A percentile compares a stretch with the other conserved stretches of the same genome.
These are phyloP conservation scores for Trametes sanguinea DNA, from an alignment of 768 basidiomycete species.

Conservation along the genomic window DNA sequence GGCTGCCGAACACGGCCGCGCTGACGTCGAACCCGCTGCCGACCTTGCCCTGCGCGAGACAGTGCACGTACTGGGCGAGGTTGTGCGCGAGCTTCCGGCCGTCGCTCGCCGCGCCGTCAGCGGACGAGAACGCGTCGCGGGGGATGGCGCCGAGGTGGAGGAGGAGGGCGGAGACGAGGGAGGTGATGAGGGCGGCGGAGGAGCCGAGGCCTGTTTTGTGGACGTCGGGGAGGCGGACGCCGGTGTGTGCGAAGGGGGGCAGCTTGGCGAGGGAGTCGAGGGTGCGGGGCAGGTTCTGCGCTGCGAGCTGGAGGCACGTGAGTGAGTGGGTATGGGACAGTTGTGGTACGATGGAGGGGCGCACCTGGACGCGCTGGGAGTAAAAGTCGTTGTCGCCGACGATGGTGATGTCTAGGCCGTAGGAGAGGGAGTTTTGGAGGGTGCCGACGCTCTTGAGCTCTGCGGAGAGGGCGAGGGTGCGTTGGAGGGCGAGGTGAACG, in stretches of 20 bases:
- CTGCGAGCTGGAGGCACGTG: constrained; percentile 53
- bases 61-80: constrained; percentile 92
- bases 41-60: constrained; percentile 96
- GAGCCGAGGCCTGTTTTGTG: constrained; percentile 99
- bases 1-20: constrained; percentile 92
- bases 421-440: constrained; percentile 45
- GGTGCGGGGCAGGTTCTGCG: constrained; percentile 60
- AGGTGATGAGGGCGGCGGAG: constrained; percentile 95
- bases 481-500: constrained; percentile 85
- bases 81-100: constrained; percentile 80
- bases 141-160: constrained; percentile 71
- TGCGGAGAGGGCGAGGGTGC: constrained; percentile 65
- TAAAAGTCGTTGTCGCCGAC: constrained; percentile 98
- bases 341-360: neutral
- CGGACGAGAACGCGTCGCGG: constrained; percentile 42
- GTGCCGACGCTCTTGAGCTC: constrained; percentile 54
- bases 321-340: neutral
- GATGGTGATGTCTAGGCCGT: constrained; percentile 76
- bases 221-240: constrained; percentile 72
- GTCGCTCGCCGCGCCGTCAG: constrained; percentile 37
- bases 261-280: constrained; percentile 65
- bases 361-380: constrained; percentile 87
- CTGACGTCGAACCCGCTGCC: constrained; percentile 98
- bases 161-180: constrained; percentile 84
- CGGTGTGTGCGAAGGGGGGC: constrained; percentile 74